Conservation (phyloP, 306 rosid species). For the Cicer chorassanicum region DNA sequence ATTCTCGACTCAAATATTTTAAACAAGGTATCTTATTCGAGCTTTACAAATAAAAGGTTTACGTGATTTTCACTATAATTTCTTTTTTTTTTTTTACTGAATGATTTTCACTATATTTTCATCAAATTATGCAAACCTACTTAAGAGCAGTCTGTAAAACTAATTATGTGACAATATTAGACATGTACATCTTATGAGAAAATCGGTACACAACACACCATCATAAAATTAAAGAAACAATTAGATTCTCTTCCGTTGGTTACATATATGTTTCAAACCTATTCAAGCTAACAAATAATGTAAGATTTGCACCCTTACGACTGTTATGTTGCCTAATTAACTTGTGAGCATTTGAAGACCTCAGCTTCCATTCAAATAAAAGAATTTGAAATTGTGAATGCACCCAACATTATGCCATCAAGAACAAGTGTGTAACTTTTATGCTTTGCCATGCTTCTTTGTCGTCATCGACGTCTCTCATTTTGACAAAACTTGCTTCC, state of each 20-base stretch:
- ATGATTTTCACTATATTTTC: conserved; percentile 29
- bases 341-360: conserved; percentile 13
- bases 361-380: conserved; percentile 35
- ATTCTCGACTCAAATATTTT: too few species aligned
- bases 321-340: conserved; percentile 21
- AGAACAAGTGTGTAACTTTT: conserved; percentile 30
- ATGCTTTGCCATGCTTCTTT: conserved; percentile 28
- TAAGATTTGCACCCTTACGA: neutral
- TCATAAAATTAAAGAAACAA: conserved; percentile 40
- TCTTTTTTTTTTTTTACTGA: neutral
- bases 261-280: conserved; percentile 22
- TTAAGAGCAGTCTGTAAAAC: conserved; percentile 25
- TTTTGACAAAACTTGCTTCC: conserved; percentile 28
- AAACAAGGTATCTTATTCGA: too few species aligned
- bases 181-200: conserved; percentile 12
- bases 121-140: conserved; percentile 23
- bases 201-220: conserved; percentile 16
- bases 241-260: conserved; percentile 5
- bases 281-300: conserved; percentile 37
- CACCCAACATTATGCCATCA: conserved; percentile 34
- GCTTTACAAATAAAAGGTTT: too few species aligned
- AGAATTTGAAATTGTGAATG: conserved; percentile 41
- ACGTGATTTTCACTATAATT: too few species aligned
- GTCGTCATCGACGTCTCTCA: conserved; percentile 14
- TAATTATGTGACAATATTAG: conserved; percentile 8